Evolutionary conservation across 225 moss, liverwort and hornwort genomes (phyloP), one percentile per base, ranked within the genome.

Genomic region (Pseudisothecium myosuroides): DNA sequence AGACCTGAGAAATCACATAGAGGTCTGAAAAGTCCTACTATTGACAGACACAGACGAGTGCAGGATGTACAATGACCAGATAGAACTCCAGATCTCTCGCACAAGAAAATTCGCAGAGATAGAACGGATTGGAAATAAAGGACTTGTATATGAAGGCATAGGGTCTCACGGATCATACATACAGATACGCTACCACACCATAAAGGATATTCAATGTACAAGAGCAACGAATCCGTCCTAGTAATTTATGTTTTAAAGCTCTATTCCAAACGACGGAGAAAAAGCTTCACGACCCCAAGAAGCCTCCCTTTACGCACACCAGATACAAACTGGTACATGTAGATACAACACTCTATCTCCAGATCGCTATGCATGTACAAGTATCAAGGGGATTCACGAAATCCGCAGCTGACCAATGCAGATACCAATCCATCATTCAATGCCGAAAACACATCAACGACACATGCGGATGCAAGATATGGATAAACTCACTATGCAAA

Each of bases 281-380:
- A 49, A 82, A 71, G 64, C 49, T 73, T 62, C 41, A 26, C 12
- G 64, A 56, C 66, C 88, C 62, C 36, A 73, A 26, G 41, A 64
- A 27, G 34, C 24, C 82, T 73, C 41, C 62, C 73, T 39, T 24
- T 36, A 72, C 41, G 21, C 62, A 69, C 76, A 92, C 56, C 61
- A 85, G 90, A 92, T 85, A 85, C 69, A 84, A 89, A 91, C 37
- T 66, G 84, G 87, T 82, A 56, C 50, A 52, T 87, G 80, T 50
- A 43, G 31, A 59, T 56, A 43, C 32, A 61, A 43, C 61, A 49
- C 14, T 29, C 66, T 55, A n/a, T 76, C 85, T 71, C 76, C 78
- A 72, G 58, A 86, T 64, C 65, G 50, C 83, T 49, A n/a, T 45
- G 75, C 79, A 84, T 80, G 12, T 34, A 63, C 85, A 71, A 77